Evolutionary conservation across 2,329 filamentous ascomycete genomes (phyloP), one percentile per base, ranked within the genome.

Genomic region (Cadophora gregata): DNA sequence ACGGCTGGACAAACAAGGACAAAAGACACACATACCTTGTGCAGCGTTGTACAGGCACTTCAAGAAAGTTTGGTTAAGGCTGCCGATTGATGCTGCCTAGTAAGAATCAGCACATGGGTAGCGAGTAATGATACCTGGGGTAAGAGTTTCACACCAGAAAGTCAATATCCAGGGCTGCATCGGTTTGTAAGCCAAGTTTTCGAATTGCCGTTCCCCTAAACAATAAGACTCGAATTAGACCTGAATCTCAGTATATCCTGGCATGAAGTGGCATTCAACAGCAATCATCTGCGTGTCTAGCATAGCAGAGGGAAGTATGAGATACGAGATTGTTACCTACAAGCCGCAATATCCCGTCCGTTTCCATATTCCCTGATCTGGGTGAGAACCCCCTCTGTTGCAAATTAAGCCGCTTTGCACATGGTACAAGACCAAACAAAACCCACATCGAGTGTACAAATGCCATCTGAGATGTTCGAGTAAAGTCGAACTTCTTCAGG

Each of bases 401-500:
- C 36, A 38, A 38, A 55, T 70, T n/a, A 64, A 38, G 42, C 5
- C 25, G 16, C 27, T 25, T 21, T 33, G 16, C 24, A 4, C 51
- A 14, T 27, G 25, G 27, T 29, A 29, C 24, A n/a, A 14, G 19
- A 19, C 14, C 38, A 29, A 29, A 21, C 4, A 36, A 42, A 31
- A 75, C 89, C 78, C 79, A 93, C 90, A 96, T 92, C 8, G 91
- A 90, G 77, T 97, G 93, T 7, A 98, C 87, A 77, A 99, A 97
- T 1, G 87, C 91, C 70, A 96, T 84, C 36, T 86, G 81, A 12
- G 79, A 78, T 0, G 95, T 97, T 67, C 86, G 83, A 2, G 86
- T 84, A 75, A 97, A 98, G 78, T 98, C 93, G 77, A 96, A 98
- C 36, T 87, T 88, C 25, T 84, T 79, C 5, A 98, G 79, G 61